Base-by-base conservation (phyloP, 352 stramenopile genomes). In the Bremia lactucae region DNA sequence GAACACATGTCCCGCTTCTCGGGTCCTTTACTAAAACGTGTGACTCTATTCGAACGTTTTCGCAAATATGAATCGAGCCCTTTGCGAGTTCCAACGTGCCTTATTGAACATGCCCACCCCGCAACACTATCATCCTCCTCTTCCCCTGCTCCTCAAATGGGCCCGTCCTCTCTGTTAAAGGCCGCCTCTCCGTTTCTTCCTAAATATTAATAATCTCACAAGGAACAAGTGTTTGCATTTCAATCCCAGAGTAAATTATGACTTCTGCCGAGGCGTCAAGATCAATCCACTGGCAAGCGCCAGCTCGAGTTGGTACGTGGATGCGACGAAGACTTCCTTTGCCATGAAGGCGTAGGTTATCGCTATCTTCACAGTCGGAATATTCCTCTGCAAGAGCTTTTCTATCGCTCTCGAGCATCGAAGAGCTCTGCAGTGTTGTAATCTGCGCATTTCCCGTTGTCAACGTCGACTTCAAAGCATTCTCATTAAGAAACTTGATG, bases 41-140 rank as follows among this genome's bases (percentile, higher is more conserved):
- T 0, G 74, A 65, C 31, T 89, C 73, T n/a, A 89, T 64, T 4
- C 70, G 60, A 22, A 72, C 71, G 38, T 78, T 64, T 41, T 60
- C 64, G 0, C 72, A 73, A 20, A 87, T 68, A 29, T 66, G 62
- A 20, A 89, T 78, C 6, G 74, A 84, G 2, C 77, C 73, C 16
- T 82, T 64, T 0, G 72, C 77, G 16, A 87, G 65, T 35, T 87
- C 74, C 28, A 89, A 78, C 16, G 64, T 71, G 1, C 74, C 77
- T 24, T 74, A 73, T 0, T 85, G 48, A 11, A 88, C 52, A 15
- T 71, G 36, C 0, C 68, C 59, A 4, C 57, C 68, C 1, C 64
- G 55, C 0, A 63, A 29, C 3, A 87, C 47, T n/a, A 84, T 61
- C n/a, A 88, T 22, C 22, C 58, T 61, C 33, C 60, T 72, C 51